phyloP scores from a whole-genome alignment of 306 rosid species.

The Cyclanthera cordifolia region DNA sequence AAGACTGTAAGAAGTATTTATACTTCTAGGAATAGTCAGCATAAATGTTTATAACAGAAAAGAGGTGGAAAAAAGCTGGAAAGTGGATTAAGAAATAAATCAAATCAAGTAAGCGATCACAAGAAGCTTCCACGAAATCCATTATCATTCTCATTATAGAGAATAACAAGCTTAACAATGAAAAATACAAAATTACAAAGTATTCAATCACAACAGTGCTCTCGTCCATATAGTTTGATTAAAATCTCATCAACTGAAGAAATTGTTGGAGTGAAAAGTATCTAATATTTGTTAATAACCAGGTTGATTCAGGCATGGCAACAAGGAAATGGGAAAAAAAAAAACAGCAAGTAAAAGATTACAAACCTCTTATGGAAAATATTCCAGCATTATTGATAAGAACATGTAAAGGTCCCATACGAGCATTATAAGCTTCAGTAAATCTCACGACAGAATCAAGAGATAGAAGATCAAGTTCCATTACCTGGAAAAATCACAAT shows the following conservation, averaged over 20 bases:
- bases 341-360: neutral
- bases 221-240: neutral
- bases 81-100: neutral
- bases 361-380: conserved; percentile 85
- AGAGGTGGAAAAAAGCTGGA: neutral
- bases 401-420: conserved; percentile 69
- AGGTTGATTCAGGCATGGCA: neutral
- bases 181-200: neutral
- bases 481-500: conserved; percentile 43
- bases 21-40: neutral
- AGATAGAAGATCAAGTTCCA: conserved; percentile 87
- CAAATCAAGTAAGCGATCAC: neutral
- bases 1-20: neutral
- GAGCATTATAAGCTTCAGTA: conserved; percentile 80
- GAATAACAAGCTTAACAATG: neutral
- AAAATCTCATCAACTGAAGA: neutral
- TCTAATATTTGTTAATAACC: neutral
- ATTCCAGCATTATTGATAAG: conserved; percentile 97
- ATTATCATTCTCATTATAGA: neutral
- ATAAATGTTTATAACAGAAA: neutral
- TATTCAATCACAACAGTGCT: neutral
- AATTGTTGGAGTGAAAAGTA: neutral
- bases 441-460: conserved; percentile 82
- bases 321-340: conserved; percentile 1
- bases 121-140: neutral